Conservation (phyloP, 495 filamentous ascomycete genomes). For the Aspergillus avenaceus region DNA sequence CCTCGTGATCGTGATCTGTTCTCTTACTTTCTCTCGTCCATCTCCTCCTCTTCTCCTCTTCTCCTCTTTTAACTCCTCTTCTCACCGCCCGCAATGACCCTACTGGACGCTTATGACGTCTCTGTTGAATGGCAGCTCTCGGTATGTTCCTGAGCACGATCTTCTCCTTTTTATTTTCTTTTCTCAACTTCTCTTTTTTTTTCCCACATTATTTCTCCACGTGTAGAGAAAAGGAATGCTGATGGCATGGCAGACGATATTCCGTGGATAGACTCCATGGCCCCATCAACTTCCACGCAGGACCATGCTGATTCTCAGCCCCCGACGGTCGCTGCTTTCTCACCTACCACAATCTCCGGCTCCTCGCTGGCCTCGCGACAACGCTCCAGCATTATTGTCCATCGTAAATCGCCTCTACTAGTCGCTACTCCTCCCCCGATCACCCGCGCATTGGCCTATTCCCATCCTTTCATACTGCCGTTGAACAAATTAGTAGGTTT, state of each 20-base stretch:
- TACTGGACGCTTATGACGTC: conserved; percentile 32
- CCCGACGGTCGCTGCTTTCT: conserved; percentile 80
- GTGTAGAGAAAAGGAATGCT: conserved; percentile 9
- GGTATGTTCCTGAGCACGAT: conserved; percentile 44
- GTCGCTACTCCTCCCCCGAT: conserved; percentile 91
- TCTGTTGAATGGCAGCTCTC: conserved; percentile 61
- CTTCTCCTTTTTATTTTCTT: background rate
- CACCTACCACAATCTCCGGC: conserved; percentile 69
- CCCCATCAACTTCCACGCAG: conserved; percentile 37
- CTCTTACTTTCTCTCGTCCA: conserved; percentile 7
- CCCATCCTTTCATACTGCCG: conserved; percentile 85
- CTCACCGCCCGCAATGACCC: conserved; percentile 29
- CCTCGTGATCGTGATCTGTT: background rate
- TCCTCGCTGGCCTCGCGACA: conserved; percentile 67
- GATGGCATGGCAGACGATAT: conserved; percentile 45
- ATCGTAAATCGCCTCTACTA: conserved; percentile 91
- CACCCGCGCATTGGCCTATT: conserved; percentile 87
- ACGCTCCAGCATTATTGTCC: conserved; percentile 86
- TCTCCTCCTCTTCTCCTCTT: conserved; percentile 6
- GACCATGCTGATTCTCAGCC: conserved; percentile 49
- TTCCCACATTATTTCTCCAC: background rate
- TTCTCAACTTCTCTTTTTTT: background rate
- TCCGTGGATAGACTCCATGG: conserved; percentile 62
- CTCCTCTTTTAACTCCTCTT: background rate
- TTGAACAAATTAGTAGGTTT: conserved; percentile 79